Evolutionary conservation across 495 filamentous ascomycete species (phyloP), one percentile per base, ranked within the genome.

Genomic region (Lepidopterella palustris): DNA sequence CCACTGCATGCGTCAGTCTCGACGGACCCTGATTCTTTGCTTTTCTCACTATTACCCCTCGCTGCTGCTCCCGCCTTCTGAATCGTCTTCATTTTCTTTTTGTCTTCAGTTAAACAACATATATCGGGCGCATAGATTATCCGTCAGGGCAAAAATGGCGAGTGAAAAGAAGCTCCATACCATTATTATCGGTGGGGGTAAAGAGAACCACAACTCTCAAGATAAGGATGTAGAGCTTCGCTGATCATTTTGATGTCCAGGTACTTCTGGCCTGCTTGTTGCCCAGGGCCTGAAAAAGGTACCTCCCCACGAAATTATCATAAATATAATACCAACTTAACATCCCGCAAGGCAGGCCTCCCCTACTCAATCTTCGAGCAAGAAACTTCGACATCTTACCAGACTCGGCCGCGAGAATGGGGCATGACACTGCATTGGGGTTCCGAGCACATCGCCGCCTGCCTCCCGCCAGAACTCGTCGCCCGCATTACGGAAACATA

Each of bases 251-350:
- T 42, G 24, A 52, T 24, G n/a, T 5, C 40, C 35, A 62, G 63
- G 63, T 10, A 59, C 60, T 3, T 55, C 63, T 10, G 63, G 63
- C 23, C 24, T 66, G 55, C 56, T 59, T 21, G 47, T 66, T 21
- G 63, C 63, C 28, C 63, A 66, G 42, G 62, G 58, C 9, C 39
- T 65, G 4, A 64, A 64, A 40, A 54, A 60, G 49, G 61, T 59
- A 49, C 15, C 28, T 45, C 23, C 28, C 25, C 13, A 9, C 39
- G 13, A 8, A 21, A 20, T 21, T 18, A 21, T 23, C 53, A 42
- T 5, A 27, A 5, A n/a, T 2, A 21, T 21, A 35, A 5, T 24
- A 9, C 40, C 18, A n/a, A 57, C 28, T 48, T 10, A 47, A 18
- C 35, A 1, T 5, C 27, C 23, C 42, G 39, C 24, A 8, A 60